Conservation (phyloP, 768 basidiomycete genomes). For the Russula emetica region DNA sequence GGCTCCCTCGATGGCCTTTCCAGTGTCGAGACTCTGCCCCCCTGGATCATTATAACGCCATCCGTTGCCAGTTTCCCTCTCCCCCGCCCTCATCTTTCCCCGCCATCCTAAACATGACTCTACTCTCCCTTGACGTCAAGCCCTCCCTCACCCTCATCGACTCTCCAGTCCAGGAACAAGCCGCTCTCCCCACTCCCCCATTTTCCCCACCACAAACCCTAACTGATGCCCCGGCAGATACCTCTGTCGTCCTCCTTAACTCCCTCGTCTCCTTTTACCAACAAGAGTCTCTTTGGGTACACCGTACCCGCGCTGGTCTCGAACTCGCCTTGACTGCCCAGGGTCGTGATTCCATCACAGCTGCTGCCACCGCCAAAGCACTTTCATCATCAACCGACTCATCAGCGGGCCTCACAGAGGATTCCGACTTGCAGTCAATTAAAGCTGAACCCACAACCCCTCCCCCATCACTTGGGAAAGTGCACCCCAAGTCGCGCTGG, state of each 20-base stretch:
- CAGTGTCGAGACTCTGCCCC: constrained; percentile 17
- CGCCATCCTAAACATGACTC: constrained; percentile 14
- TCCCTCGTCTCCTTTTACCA: constrained; percentile 64
- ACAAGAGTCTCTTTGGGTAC: constrained; percentile 67
- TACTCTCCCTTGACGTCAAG: constrained; percentile 27
- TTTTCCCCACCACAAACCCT: constrained; percentile 32
- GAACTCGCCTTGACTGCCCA: constrained; percentile 42
- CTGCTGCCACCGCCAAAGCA: constrained; percentile 20
- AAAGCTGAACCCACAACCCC: constrained; percentile 34
- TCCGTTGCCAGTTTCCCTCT: background rate
- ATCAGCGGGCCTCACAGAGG: constrained; percentile 25
- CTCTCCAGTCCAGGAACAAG: constrained; percentile 27
- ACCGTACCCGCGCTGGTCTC: constrained; percentile 57
- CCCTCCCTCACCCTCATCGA: constrained; percentile 24
- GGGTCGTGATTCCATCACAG: constrained; percentile 29
- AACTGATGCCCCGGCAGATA: constrained; percentile 27
- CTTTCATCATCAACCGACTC: constrained; percentile 24
- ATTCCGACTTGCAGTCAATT: constrained; percentile 30
- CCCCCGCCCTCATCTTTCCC: constrained; percentile 2
- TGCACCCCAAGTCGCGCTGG: constrained; percentile 42
- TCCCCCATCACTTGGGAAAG: constrained; percentile 30
- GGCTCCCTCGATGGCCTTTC: background rate
- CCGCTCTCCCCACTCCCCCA: constrained; percentile 34
- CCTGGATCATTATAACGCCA: constrained; percentile 10
- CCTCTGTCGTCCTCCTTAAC: constrained; percentile 56